phyloP scores from a whole-genome alignment of 2,329 filamentous ascomycete genomes.

The Microdochium bolleyi region DNA sequence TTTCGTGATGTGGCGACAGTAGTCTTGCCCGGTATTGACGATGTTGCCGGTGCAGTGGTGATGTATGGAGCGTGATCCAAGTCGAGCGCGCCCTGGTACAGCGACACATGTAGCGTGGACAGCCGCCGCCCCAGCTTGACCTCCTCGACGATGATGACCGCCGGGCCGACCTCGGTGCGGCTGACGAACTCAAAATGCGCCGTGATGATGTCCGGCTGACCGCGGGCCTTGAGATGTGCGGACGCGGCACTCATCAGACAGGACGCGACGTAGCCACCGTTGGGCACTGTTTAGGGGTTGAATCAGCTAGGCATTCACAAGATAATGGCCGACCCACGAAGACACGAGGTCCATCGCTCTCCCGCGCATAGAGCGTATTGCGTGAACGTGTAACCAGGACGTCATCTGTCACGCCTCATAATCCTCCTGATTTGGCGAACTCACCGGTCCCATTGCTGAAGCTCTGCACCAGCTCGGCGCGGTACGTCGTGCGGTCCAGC shows the following conservation, averaged over 20 bases:
- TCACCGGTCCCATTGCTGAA: background rate
- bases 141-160: slow-evolving; percentile 16
- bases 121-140: slow-evolving; percentile 24
- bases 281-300: slow-evolving; percentile 59
- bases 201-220: slow-evolving; percentile 19
- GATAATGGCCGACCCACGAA: background rate
- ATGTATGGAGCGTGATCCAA: background rate
- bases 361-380: background rate
- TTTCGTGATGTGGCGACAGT: slow-evolving; percentile 35
- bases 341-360: no score
- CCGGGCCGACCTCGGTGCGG: slow-evolving; percentile 18
- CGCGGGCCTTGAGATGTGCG: slow-evolving; percentile 17
- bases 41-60: background rate
- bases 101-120: slow-evolving; percentile 20
- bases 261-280: slow-evolving; percentile 62
- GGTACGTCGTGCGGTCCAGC: background rate
- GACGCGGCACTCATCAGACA: slow-evolving; percentile 46
- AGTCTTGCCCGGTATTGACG: no score
- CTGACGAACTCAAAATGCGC: slow-evolving; percentile 22
- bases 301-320: no score
- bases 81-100: slow-evolving; percentile 21
- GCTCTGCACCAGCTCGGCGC: background rate
- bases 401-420: no score
- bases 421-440: no score
- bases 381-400: background rate